These are phyloP conservation scores for Leptodermis oblonga DNA, from an alignment of 257 asterid genomes.

Conservation along the genomic window DNA sequence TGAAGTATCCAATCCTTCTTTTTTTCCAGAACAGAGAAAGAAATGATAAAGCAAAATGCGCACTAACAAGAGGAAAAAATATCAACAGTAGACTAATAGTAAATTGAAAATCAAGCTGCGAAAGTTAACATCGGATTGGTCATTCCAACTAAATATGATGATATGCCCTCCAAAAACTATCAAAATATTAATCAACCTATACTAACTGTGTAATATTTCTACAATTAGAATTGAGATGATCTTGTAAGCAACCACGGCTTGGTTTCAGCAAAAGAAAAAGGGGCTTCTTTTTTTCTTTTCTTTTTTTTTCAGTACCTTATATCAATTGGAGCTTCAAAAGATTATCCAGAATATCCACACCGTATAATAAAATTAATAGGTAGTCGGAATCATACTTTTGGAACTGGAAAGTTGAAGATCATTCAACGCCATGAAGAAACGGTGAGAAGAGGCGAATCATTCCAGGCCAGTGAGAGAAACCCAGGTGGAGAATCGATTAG, in stretches of 20 bases:
- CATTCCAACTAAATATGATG: constrained; percentile 21
- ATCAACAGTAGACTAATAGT: constrained; percentile 24
- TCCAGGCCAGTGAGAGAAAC: constrained; percentile 86
- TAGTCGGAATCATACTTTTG: constrained; percentile 12
- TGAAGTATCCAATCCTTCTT: not conserved
- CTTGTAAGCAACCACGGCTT: not conserved
- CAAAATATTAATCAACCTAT: constrained; percentile 33
- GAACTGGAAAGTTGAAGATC: not conserved
- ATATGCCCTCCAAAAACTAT: constrained; percentile 19
- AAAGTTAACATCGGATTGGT: constrained; percentile 15
- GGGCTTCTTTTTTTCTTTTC: no score
- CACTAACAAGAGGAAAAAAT: constrained; percentile 11
- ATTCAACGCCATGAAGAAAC: constrained; percentile 90
- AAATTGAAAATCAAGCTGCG: constrained; percentile 20
- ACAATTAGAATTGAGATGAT: constrained; percentile 24
- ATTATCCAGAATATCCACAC: constrained; percentile 15
- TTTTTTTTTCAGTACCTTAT: no score
- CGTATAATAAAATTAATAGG: constrained; percentile 21
- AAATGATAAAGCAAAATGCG: not conserved
- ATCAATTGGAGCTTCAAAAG: constrained; percentile 20
- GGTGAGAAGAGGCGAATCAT: constrained; percentile 71
- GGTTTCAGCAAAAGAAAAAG: not conserved
- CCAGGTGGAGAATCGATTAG: constrained; percentile 70
- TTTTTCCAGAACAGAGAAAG: not conserved
- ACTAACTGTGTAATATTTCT: constrained; percentile 25